phyloP scores from a whole-genome alignment of 352 stramenopile genomes.

The Albugo laibachii region DNA sequence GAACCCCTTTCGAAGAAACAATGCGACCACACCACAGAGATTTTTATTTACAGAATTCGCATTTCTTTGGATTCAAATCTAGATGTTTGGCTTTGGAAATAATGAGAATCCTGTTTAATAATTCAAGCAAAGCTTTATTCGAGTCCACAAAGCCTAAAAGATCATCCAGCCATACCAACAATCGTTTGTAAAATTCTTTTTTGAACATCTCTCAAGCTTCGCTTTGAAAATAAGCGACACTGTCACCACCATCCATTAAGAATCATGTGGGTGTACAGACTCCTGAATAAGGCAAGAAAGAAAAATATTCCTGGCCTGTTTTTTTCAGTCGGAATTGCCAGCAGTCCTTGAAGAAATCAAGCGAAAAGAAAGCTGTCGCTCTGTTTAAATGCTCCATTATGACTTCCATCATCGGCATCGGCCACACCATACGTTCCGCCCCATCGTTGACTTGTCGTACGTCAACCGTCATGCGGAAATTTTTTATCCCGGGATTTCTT shows the following conservation, averaged over 20 bases:
- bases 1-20: background rate
- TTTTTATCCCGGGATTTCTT: constrained; percentile 2
- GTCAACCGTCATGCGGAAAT: constrained; percentile 2
- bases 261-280: constrained; percentile 6
- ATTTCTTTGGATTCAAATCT: constrained; percentile 1
- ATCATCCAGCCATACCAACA: background rate
- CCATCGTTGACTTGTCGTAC: background rate
- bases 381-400: constrained; percentile 5
- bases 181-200: background rate
- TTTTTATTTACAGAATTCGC: background rate
- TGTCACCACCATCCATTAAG: constrained; percentile 8
- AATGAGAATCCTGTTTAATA: background rate
- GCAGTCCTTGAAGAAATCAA: constrained; percentile 9
- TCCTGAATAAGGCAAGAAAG: constrained; percentile 4
- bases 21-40: background rate
- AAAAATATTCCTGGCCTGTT: constrained; percentile 1
- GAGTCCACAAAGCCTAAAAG: background rate
- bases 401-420: background rate
- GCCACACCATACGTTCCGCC: background rate
- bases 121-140: background rate
- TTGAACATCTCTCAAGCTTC: background rate
- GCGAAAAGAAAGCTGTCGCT: constrained; percentile 1
- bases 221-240: constrained; percentile 4
- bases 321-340: constrained; percentile 7
- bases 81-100: background rate